phyloP scores from a whole-genome alignment of 768 basidiomycete genomes.

The Gloeopeniophorella convolvens region DNA sequence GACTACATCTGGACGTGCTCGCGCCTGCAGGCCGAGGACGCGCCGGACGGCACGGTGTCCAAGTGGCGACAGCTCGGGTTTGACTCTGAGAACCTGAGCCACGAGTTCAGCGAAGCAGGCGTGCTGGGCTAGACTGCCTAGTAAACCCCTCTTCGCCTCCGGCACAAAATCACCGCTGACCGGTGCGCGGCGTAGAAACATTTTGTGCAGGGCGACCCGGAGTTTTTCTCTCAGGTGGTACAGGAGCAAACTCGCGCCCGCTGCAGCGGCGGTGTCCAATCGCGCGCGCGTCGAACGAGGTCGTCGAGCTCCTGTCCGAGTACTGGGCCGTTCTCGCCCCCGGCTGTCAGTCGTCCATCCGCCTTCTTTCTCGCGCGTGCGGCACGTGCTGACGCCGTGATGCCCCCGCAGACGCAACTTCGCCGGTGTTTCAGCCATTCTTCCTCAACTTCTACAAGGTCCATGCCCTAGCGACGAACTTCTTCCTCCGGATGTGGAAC shows the following conservation, averaged over 20 bases:
- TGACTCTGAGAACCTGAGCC: slow-evolving; percentile 60
- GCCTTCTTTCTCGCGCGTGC: neutral
- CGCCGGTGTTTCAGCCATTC: slow-evolving; percentile 79
- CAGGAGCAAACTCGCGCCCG: slow-evolving; percentile 75
- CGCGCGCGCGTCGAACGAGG: slow-evolving; percentile 76
- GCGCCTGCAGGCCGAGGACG: slow-evolving; percentile 47
- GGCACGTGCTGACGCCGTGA: slow-evolving; percentile 1
- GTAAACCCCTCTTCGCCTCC: slow-evolving; percentile 33
- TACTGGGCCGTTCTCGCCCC: slow-evolving; percentile 84
- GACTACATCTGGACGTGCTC: slow-evolving; percentile 64
- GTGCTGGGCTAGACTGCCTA: slow-evolving; percentile 79
- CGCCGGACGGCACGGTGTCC: slow-evolving; percentile 40
- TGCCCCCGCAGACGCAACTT: slow-evolving; percentile 54
- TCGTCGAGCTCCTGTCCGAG: slow-evolving; percentile 77
- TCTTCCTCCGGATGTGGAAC: slow-evolving; percentile 91
- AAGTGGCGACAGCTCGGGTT: slow-evolving; percentile 83
- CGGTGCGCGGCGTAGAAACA: slow-evolving; percentile 38
- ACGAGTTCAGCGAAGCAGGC: slow-evolving; percentile 75
- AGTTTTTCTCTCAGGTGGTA: slow-evolving; percentile 72
- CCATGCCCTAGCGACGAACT: slow-evolving; percentile 72
- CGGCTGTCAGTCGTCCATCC: slow-evolving; percentile 50
- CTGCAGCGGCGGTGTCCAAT: slow-evolving; percentile 74
- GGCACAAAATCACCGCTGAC: neutral
- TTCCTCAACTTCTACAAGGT: slow-evolving; percentile 80
- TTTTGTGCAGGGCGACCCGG: slow-evolving; percentile 63